Base-by-base conservation (phyloP, 768 basidiomycete genomes). In the Collybiopsis luxurians region DNA sequence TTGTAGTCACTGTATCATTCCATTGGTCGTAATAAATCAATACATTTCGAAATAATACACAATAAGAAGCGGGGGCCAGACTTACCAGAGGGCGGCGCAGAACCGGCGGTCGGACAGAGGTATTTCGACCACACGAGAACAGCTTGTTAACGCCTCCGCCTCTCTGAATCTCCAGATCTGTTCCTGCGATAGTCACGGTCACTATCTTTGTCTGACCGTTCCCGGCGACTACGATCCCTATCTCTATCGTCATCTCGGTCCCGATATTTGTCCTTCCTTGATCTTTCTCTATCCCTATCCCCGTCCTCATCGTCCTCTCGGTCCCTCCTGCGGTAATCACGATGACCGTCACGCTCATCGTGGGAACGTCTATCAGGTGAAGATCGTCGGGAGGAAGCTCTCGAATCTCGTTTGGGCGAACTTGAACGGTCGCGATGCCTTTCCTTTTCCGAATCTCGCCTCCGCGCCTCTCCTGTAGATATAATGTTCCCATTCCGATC, bases 401-500 rank as follows among this genome's bases (percentile, higher is more conserved):
- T 66, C n/a, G 78, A 77, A 1, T 70, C 66, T 12, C 72, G 63
- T 24, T 66, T 65, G 43, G 74, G 76, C 24, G 70, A 80, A 56
- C 68, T 72, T 49, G 65, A 76, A 61, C 68, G 70, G 61, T 68
- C 71, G 69, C 59, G 72, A 63, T 56, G 63, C 38, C 59, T 58
- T 51, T 58, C 55, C 55, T 55, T 39, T 3, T 51, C 50, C 21
- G 36, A 2, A 58, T 62, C 51, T 57, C 61, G 40, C 38, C 30
- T 53, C 47, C 56, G 60, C 38, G 55, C 55, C 46, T 58, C 54
- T 49, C 57, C 40, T 42, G 66, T 63, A 38, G 62, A 59, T 44
- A 64, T 61, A 36, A 63, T 62, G 45, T 63, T 62, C n/a, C 66
- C 67, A 50, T 79, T 77, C 53, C 77, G 76, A 51, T 90, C 92